Conservation (phyloP, 1,139 yeast species). For the Suhomyces terraborum region DNA sequence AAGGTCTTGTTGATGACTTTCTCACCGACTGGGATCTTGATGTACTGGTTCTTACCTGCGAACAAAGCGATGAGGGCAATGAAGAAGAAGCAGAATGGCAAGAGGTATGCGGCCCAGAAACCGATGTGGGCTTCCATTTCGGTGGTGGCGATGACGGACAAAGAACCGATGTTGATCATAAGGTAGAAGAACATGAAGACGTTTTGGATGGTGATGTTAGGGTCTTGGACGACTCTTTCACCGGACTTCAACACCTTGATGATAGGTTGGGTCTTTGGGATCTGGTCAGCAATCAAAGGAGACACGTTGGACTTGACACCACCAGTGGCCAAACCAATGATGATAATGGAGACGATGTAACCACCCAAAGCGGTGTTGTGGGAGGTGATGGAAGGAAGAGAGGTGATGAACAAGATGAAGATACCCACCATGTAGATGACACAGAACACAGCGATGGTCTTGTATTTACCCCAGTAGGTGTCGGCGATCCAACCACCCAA, state of each 20-base stretch:
- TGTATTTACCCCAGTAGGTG: slow-evolving; percentile 70
- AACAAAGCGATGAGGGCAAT: slow-evolving; percentile 58
- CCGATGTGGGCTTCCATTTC: slow-evolving; percentile 27
- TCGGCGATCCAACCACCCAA: slow-evolving; percentile 79
- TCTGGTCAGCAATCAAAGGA: slow-evolving; percentile 79
- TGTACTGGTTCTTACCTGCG: slow-evolving; percentile 58
- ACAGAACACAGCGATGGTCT: slow-evolving; percentile 64
- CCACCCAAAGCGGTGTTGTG: slow-evolving; percentile 52
- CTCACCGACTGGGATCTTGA: slow-evolving; percentile 64
- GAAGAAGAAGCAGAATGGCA: slow-evolving; percentile 69
- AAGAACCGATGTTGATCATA: slow-evolving; percentile 30
- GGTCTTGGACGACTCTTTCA: slow-evolving; percentile 29
- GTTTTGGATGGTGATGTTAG: slow-evolving; percentile 30
- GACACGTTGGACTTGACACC: slow-evolving; percentile 79
- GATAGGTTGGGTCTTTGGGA: slow-evolving; percentile 32
- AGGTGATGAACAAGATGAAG: slow-evolving; percentile 66
- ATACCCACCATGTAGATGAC: slow-evolving; percentile 64
- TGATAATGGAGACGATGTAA: slow-evolving; percentile 60
- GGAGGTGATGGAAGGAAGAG: slow-evolving; percentile 62
- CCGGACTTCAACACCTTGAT: slow-evolving; percentile 29
- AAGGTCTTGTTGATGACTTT: slow-evolving; percentile 61
- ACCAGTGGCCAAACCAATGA: slow-evolving; percentile 79
- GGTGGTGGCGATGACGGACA: slow-evolving; percentile 30
- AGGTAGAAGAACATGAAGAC: slow-evolving; percentile 32
- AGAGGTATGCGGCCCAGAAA: slow-evolving; percentile 37